phyloP scores from a whole-genome alignment of 257 asterid species.

The Eucommia ulmoides region DNA sequence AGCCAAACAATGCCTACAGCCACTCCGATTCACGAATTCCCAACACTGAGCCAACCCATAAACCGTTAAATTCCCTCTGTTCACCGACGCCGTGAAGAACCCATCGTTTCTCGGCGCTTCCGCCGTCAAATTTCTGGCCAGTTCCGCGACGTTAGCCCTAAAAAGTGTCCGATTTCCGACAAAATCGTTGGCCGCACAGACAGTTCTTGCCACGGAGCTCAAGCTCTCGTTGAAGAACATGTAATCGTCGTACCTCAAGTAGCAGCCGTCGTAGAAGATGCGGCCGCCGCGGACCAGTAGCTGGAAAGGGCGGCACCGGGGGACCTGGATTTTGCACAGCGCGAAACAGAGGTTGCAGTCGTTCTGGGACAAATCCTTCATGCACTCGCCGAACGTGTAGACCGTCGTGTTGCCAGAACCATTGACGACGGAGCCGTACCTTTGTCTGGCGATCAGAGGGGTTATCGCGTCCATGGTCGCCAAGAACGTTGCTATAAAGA shows the following conservation, averaged over 20 bases:
- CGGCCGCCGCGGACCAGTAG: slow-evolving; percentile 31
- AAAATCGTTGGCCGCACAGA: slow-evolving; percentile 40
- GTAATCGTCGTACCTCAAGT: slow-evolving; percentile 45
- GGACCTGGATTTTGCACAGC: slow-evolving; percentile 32
- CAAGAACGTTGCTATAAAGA: slow-evolving; percentile 27
- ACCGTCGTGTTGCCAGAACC: slow-evolving; percentile 46
- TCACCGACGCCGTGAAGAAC: slow-evolving; percentile 30
- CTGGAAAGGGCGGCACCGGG: slow-evolving; percentile 46
- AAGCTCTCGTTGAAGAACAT: slow-evolving; percentile 48
- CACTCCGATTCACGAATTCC: slow-evolving; percentile 41
- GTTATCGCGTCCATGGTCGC: slow-evolving; percentile 42
- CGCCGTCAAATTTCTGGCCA: slow-evolving; percentile 31
- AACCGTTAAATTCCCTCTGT: slow-evolving; percentile 39
- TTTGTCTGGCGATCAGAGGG: slow-evolving; percentile 15
- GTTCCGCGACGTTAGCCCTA: slow-evolving; percentile 21
- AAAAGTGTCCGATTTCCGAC: slow-evolving; percentile 33
- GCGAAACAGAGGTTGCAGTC: slow-evolving; percentile 64
- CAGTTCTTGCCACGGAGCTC: slow-evolving; percentile 24
- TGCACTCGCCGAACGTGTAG: slow-evolving; percentile 52
- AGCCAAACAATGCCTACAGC: slow-evolving; percentile 37
- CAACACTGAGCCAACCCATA: slow-evolving; percentile 76
- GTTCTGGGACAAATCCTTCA: slow-evolving; percentile 43
- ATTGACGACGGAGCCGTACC: slow-evolving; percentile 28
- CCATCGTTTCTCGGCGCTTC: slow-evolving; percentile 43
- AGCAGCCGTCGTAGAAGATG: slow-evolving; percentile 53